phyloP scores from a whole-genome alignment of 768 basidiomycete genomes.

The Lyophyllum decastes region DNA sequence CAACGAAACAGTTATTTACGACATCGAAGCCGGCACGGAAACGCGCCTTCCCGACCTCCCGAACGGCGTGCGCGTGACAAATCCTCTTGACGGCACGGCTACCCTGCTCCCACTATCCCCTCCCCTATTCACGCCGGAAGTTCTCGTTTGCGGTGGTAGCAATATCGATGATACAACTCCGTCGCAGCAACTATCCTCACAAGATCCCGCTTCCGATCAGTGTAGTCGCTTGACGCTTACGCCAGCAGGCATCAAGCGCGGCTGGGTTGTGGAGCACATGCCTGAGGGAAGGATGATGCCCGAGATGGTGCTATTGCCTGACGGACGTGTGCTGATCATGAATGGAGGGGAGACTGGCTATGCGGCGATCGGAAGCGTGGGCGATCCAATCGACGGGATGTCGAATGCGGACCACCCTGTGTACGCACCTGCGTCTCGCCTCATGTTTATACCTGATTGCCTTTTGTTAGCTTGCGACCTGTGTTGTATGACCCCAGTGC shows the following conservation, averaged over 20 bases:
- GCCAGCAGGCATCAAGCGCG: conserved; percentile 38
- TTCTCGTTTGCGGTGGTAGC: conserved; percentile 49
- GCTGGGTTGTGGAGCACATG: conserved; percentile 48
- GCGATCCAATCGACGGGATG: conserved; percentile 17
- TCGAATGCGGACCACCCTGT: conserved; percentile 28
- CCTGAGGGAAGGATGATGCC: conserved; percentile 37
- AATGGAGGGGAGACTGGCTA: conserved; percentile 44
- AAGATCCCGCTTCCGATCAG: conserved; percentile 39
- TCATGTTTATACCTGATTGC: conserved; percentile 20
- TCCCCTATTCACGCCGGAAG: conserved; percentile 41
- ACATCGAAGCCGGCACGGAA: conserved; percentile 38
- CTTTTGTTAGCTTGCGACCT: conserved; percentile 38
- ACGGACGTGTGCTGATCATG: conserved; percentile 40
- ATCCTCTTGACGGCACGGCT: conserved; percentile 37
- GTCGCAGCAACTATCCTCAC: conserved; percentile 30
- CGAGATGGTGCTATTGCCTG: conserved; percentile 36
- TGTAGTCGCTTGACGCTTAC: conserved; percentile 43
- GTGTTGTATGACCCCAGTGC: conserved; percentile 48
- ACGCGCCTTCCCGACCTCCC: conserved; percentile 41
- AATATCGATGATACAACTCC: conserved; percentile 29
- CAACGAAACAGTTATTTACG: conserved; percentile 40
- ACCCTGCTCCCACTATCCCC: conserved; percentile 36
- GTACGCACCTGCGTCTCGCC: conserved; percentile 17
- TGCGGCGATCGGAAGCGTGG: conserved; percentile 37
- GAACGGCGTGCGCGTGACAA: conserved; percentile 42